A percentile compares a stretch with the other conserved stretches of the same genome.
These are phyloP conservation scores for Pythium sp. DNA, from an alignment of 352 stramenopile species.

Conservation along the genomic window DNA sequence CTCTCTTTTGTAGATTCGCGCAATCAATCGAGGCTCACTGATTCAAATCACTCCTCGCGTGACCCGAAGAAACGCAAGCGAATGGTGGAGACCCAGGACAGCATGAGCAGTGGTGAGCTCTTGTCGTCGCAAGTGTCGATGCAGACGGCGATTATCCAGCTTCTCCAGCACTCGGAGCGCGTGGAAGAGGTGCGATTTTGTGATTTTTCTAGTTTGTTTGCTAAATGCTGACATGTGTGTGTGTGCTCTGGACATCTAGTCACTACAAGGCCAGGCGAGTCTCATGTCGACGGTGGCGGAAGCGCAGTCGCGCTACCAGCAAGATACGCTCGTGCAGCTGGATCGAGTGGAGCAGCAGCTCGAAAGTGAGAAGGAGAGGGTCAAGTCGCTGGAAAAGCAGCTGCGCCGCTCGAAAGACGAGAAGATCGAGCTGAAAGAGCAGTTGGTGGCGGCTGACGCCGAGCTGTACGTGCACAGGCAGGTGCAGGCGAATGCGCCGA, in stretches of 20 bases:
- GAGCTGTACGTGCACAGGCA: conserved; percentile 40
- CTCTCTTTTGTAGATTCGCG: not conserved
- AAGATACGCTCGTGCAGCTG: conserved; percentile 28
- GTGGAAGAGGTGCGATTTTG: conserved; percentile 10
- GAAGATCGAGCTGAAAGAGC: conserved; percentile 31
- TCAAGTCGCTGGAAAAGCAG: conserved; percentile 29
- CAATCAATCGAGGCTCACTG: not conserved
- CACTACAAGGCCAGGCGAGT: conserved; percentile 20
- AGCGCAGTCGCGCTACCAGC: conserved; percentile 23
- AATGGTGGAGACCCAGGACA: conserved; percentile 6
- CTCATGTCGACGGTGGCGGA: conserved; percentile 33
- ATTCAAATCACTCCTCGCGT: conserved; percentile 8
- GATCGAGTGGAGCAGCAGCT: conserved; percentile 29
- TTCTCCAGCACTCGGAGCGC: conserved; percentile 25
- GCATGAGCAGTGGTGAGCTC: conserved; percentile 7
- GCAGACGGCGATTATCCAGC: conserved; percentile 31
- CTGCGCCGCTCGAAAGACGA: conserved; percentile 30
- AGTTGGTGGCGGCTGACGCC: conserved; percentile 43
- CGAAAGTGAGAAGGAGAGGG: conserved; percentile 20
- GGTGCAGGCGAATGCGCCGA: conserved; percentile 3
- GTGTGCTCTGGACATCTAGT: not conserved
- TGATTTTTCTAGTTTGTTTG: not conserved
- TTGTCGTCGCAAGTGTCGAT: conserved; percentile 16
- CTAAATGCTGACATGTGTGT: not conserved
- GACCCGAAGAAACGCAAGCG: conserved; percentile 15